Percentiles rank a stretch among this genome's conserved stretches.
These are phyloP conservation scores for Sphagnum tenellum DNA, from an alignment of 225 moss, liverwort and hornwort species.

Conservation along the genomic window DNA sequence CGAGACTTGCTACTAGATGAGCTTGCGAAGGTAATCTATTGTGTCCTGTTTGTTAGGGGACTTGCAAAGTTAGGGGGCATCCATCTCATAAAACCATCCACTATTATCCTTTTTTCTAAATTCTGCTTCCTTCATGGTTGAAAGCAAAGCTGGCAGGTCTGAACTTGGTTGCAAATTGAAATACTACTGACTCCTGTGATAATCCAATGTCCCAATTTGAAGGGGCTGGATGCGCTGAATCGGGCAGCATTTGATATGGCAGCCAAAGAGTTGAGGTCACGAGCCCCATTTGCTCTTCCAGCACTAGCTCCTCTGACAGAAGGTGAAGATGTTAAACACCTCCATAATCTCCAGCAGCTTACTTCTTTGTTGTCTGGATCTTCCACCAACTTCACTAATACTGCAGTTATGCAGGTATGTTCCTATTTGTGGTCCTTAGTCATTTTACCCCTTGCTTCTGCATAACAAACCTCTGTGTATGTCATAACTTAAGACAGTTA, in stretches of 20 bases:
- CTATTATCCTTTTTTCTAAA: too few species aligned
- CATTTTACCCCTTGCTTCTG: too few species aligned
- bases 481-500: too few species aligned
- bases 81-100: too few species aligned
- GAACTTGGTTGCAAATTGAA: too few species aligned
- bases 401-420: constrained; percentile 12
- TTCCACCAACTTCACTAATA: constrained; percentile 5
- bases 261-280: constrained; percentile 28
- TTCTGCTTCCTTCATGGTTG: too few species aligned
- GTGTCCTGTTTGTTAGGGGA: too few species aligned
- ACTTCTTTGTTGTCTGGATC: constrained; percentile 42
- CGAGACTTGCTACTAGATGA: constrained; percentile 78
- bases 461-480: too few species aligned
- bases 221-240: constrained; percentile 83
- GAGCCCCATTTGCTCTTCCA: constrained; percentile 49
- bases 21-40: constrained; percentile 52
- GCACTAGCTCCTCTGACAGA: constrained; percentile 38
- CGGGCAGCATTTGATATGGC: constrained; percentile 59
- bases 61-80: too few species aligned
- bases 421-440: too few species aligned
- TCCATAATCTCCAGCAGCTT: constrained; percentile 62
- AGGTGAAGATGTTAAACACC: constrained; percentile 70
- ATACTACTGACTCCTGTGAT: too few species aligned
- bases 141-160: too few species aligned
- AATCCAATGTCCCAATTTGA: constrained; percentile 6